phyloP scores from a whole-genome alignment of 202 grass and related monocot genomes.

The Panicum virgatum region DNA sequence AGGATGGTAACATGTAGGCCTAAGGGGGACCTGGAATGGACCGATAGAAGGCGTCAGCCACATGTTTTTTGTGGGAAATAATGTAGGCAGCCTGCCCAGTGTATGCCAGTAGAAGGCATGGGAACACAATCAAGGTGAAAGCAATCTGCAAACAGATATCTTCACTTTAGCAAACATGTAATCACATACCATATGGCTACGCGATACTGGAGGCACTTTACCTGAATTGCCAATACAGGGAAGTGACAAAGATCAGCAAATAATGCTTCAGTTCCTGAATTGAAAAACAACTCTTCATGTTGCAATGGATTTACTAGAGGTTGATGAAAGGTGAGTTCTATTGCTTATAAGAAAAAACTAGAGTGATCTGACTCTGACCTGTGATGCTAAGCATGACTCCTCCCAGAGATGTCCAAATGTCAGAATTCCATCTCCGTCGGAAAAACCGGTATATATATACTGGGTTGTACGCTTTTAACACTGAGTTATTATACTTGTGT shows the following conservation, averaged over 20 bases:
- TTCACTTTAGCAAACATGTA: slow-evolving; percentile 16
- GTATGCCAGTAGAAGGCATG: slow-evolving; percentile 92
- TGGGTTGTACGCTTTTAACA: slow-evolving; percentile 93
- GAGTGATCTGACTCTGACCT: slow-evolving; percentile 45
- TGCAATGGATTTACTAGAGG: not conserved
- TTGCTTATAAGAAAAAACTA: not conserved
- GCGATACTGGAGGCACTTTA: slow-evolving; percentile 26
- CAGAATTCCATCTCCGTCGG: slow-evolving; percentile 43
- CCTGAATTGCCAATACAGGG: slow-evolving; percentile 92
- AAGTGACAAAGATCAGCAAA: slow-evolving; percentile 99
- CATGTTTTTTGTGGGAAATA: slow-evolving; percentile 67
- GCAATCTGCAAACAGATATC: slow-evolving; percentile 69
- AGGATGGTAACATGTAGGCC: slow-evolving; percentile 5
- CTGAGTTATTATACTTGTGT: slow-evolving; percentile 68
- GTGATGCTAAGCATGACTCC: slow-evolving; percentile 98
- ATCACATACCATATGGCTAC: slow-evolving; percentile 1
- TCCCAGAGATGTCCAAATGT: slow-evolving; percentile 82
- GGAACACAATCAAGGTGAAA: slow-evolving; percentile 92
- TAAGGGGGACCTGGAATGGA: slow-evolving; percentile 87
- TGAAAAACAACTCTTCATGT: slow-evolving; percentile 19
- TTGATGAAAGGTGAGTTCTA: not conserved
- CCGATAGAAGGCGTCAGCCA: slow-evolving; percentile 73
- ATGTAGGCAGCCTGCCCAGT: slow-evolving; percentile 94
- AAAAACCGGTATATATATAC: slow-evolving; percentile 77
- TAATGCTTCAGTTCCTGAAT: slow-evolving; percentile 91